Conservation (phyloP, 2,329 filamentous ascomycete species). For the Leptographium wingfieldii region DNA sequence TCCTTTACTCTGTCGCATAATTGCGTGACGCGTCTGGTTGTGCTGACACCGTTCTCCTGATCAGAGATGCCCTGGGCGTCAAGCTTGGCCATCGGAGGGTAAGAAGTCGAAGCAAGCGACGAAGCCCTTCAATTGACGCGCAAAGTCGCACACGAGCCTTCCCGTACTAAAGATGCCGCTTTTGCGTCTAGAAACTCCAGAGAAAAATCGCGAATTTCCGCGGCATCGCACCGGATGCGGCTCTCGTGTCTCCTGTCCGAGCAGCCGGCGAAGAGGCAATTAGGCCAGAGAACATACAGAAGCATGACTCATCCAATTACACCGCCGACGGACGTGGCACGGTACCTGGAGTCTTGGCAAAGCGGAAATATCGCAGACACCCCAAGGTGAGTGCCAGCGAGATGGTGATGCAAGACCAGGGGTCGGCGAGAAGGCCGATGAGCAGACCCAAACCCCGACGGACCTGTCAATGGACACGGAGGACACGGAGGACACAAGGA, state of each 20-base stretch:
- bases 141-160: not conserved
- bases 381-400: conserved; percentile 44
- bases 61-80: conserved; percentile 52
- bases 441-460: not conserved
- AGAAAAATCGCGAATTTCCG: conserved; percentile 65
- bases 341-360: conserved; percentile 32
- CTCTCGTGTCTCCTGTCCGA: conserved; percentile 35
- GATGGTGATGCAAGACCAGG: not conserved
- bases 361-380: conserved; percentile 66
- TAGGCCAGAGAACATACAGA: conserved; percentile 28
- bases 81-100: conserved; percentile 73
- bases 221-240: conserved; percentile 44
- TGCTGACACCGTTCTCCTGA: conserved; percentile 5
- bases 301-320: conserved; percentile 3
- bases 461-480: not conserved
- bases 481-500: not conserved
- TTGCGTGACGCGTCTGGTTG: not conserved
- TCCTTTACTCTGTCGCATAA: not conserved
- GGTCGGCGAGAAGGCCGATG: not conserved
- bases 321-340: conserved; percentile 31
- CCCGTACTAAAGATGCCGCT: not conserved
- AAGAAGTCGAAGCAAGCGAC: conserved; percentile 21
- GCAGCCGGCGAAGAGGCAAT: conserved; percentile 44
- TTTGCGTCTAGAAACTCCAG: conserved; percentile 59
- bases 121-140: not conserved